Evolutionary conservation across 257 asterid species (phyloP), one percentile per base, ranked within the genome.

Genomic region (Marsdenia floribunda): DNA sequence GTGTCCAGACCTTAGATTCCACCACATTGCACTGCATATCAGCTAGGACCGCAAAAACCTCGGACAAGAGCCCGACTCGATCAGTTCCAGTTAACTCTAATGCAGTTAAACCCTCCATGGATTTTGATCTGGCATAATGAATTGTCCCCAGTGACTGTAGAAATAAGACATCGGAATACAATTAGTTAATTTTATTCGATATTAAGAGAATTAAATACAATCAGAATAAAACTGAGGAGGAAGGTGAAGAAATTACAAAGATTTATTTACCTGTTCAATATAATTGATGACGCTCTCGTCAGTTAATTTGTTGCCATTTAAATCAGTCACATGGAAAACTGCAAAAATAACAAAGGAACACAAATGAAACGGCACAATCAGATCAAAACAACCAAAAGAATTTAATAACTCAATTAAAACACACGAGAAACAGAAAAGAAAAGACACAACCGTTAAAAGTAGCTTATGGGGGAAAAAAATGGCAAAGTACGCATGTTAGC

Each of bases 261-360:
- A 44, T 44, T 61, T 78, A 76, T 77, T 66, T 80, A 92, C 99
- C 98, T 92, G 89, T 82, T 95, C 96, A 64, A 95, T 90, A 89
- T 82, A 88, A 78, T 90, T 90, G 82, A 92, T 84, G 70, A 91
- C 93, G 78, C 93, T 92, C 73, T 88, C 90, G 22, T 95, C 98
- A 0, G 93, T 90, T 85, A 95, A 87, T 78, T 95, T 95, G 87
- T 91, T 89, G 73, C 99, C 98, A 46, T 87, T 86, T 79, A 90
- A 78, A 73, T 95, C 99, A 37, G 97, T 92, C 80, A 95, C 99
- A 77, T 95, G 99, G 81, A 95, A 95, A 81, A 95, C 99, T 95
- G 98, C 76, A 87, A 72, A 72, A 72, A 44, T 3, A 44, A 64
- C 40, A 40, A 40, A 53, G 46, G 10, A 69, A 77, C 7, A 49